Percentiles rank a stretch among this genome's conserved stretches.
phyloP scores from a whole-genome alignment of 345 rosid species.

The Abelmoschus esculentus region DNA sequence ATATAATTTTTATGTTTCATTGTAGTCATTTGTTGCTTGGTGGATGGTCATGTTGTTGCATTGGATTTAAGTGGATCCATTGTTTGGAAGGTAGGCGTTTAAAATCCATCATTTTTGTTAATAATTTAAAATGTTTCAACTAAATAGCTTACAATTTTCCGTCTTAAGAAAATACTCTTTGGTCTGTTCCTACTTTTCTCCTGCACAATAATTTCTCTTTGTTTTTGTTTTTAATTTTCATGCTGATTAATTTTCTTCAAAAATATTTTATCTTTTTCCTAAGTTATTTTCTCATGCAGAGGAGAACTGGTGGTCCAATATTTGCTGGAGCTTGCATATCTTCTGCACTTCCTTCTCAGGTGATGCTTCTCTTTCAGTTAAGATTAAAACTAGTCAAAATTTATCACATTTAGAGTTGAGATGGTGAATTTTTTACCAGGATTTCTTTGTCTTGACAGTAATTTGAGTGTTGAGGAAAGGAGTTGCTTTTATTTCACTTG shows the following conservation, averaged over 20 bases:
- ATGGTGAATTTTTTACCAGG: background rate
- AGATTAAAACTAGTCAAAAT: background rate
- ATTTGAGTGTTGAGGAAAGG: background rate
- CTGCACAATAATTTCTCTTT: background rate
- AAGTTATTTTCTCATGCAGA: constrained; percentile 30
- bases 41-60: constrained; percentile 69
- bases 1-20: constrained; percentile 6
- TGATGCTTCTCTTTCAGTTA: constrained; percentile 17
- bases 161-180: background rate
- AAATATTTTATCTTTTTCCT: background rate
- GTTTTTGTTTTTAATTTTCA: background rate
- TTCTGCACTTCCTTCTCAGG: constrained; percentile 70
- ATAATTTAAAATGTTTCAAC: background rate
- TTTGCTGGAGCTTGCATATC: constrained; percentile 83
- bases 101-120: background rate
- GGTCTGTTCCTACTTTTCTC: background rate
- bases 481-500: background rate
- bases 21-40: constrained; percentile 88
- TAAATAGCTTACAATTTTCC: background rate
- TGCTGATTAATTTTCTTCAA: background rate
- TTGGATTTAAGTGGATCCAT: constrained; percentile 50
- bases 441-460: background rate
- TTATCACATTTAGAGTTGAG: background rate
- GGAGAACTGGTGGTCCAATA: constrained; percentile 69
- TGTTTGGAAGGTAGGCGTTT: constrained; percentile 60